Evolutionary conservation across 495 filamentous ascomycete species (phyloP), one percentile per base, ranked within the genome.

Genomic region (Diplogelasinospora grovesii): DNA sequence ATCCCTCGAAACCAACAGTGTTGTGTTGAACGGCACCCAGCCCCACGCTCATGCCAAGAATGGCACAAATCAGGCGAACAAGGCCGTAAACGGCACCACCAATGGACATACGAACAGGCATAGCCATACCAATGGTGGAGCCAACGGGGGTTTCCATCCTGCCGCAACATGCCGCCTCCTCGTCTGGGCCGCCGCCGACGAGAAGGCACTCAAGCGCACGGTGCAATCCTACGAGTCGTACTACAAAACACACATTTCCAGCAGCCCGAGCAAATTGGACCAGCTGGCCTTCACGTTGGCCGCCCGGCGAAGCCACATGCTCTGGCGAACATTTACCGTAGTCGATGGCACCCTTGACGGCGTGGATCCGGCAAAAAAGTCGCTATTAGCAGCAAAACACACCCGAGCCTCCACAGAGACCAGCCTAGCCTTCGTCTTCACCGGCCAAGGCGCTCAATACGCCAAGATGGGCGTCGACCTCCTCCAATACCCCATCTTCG

Each of bases 381-480:
- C n/a, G n/a, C n/a, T n/a, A n/a, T n/a, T n/a, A n/a, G n/a, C n/a
- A n/a, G n/a, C n/a, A n/a, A n/a, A n/a, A n/a, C n/a, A n/a, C n/a
- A n/a, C n/a, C n/a, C n/a, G n/a, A n/a, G n/a, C n/a, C n/a, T n/a
- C n/a, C n/a, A n/a, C n/a, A n/a, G 34, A 43, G 2, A 7, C 19
- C 8, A n/a, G 3, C 3, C 2, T 61, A 13, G 57, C 48, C 10
- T 65, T 63, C 34, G 45, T 65, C 4, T 65, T 65, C 29, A 63
- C 61, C 2, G 61, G 61, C 3, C 60, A 65, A 30, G 61, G 61
- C 8, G 61, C 61, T 14, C 68, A 75, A 37, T 74, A 68, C 49
- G 27, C 48, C 11, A 48, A 49, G 1, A 78, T 78, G 74, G 73
- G 71, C 2, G 44, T 56, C 6, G 60, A 57, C n/a, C 56, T 74